Percentiles rank a stretch among this genome's conserved stretches.
phyloP scores from a whole-genome alignment of 495 filamentous ascomycete species.

The Copromyces sp. region DNA sequence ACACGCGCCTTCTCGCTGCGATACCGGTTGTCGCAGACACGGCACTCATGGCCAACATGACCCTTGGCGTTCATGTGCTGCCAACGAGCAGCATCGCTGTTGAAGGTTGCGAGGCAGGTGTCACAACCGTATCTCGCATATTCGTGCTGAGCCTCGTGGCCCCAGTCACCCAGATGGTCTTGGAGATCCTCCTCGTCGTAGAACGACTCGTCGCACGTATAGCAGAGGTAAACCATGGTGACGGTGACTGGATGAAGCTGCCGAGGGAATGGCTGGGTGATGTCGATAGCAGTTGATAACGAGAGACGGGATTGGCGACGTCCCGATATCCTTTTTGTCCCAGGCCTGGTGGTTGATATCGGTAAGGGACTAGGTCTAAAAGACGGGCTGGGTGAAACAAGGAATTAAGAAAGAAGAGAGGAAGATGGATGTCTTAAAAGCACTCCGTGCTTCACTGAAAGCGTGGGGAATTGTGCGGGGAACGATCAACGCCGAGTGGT shows the following conservation, averaged over 20 bases:
- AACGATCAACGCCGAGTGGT: not conserved
- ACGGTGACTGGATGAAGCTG: not conserved
- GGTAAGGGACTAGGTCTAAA: not conserved
- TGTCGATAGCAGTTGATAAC: not conserved
- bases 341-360: not conserved
- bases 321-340: not conserved
- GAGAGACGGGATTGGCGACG: not conserved
- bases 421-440: not conserved
- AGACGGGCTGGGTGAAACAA: not conserved
- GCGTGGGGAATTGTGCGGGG: no score
- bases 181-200: not conserved
- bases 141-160: not conserved
- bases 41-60: conserved; percentile 16
- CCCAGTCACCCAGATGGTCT: not conserved
- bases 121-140: conserved; percentile 5
- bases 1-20: not conserved
- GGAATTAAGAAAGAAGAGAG: not conserved
- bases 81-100: not conserved
- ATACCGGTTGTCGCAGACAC: conserved; percentile 9
- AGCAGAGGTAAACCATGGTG: not conserved
- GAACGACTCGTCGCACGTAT: not conserved
- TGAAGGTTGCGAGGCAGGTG: conserved; percentile 15
- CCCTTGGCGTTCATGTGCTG: conserved; percentile 15
- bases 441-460: no score
- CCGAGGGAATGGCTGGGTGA: not conserved